Conservation (phyloP, 2,329 filamentous ascomycete species). For the Capronia epimyces region DNA sequence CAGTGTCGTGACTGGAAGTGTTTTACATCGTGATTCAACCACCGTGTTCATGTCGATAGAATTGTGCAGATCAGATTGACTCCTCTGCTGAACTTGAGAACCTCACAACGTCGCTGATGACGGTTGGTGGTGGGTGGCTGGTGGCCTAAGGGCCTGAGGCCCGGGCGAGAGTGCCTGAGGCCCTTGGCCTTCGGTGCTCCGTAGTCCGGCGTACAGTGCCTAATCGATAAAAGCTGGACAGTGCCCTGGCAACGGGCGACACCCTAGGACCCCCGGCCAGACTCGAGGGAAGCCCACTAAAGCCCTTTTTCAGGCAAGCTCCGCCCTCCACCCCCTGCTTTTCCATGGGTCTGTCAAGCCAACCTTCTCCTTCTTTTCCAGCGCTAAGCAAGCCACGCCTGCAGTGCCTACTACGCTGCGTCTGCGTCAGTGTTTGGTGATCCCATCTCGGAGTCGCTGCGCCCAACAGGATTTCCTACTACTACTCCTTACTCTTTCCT, state of each 20-base stretch:
- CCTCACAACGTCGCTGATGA: too few species aligned
- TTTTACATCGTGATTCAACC: slow-evolving; percentile 3
- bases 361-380: slow-evolving; percentile 10
- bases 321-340: neutral
- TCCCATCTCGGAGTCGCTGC: neutral
- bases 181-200: neutral
- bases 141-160: too few species aligned
- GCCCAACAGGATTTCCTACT: neutral
- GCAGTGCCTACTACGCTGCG: slow-evolving; percentile 20
- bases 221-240: slow-evolving; percentile 16
- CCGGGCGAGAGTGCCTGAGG: neutral
- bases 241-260: slow-evolving; percentile 14
- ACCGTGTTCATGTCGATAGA: too few species aligned
- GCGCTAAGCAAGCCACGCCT: slow-evolving; percentile 23
- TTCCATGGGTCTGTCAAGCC: slow-evolving; percentile 11
- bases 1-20: slow-evolving; percentile 1
- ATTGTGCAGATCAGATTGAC: too few species aligned
- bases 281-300: slow-evolving; percentile 1
- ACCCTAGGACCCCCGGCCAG: neutral
- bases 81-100: too few species aligned
- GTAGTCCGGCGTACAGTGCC: neutral
- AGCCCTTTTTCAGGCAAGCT: neutral
- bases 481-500: neutral
- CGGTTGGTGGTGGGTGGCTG: too few species aligned
- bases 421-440: slow-evolving; percentile 23